A percentile compares a stretch with the other conserved stretches of the same genome.
These are phyloP conservation scores for Penicillium robsamsonii DNA, from an alignment of 495 filamentous ascomycete species.

Conservation along the genomic window DNA sequence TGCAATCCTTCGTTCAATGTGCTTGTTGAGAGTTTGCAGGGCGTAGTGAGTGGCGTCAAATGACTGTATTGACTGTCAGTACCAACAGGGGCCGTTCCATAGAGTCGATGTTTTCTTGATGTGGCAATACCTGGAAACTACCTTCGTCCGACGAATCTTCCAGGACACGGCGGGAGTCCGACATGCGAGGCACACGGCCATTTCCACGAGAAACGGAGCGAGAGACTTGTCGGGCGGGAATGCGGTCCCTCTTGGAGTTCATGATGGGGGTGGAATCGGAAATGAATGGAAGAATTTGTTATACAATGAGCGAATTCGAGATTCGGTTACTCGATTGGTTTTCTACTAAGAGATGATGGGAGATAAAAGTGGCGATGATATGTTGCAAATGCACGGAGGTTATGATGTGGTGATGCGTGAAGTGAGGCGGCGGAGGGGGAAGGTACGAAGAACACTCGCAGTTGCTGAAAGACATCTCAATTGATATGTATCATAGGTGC, in stretches of 20 bases:
- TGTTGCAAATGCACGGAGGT: background rate
- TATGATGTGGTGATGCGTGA: background rate
- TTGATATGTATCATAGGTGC: background rate
- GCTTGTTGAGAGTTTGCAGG: slow-evolving; percentile 25
- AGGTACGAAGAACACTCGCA: slow-evolving; percentile 3
- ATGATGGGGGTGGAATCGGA: background rate
- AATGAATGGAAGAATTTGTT: slow-evolving; percentile 5
- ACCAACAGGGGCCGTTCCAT: no score
- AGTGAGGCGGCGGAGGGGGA: background rate
- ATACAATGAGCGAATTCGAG: slow-evolving; percentile 8
- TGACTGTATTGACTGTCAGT: slow-evolving; percentile 8
- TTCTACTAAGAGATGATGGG: background rate
- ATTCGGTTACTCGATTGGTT: background rate
- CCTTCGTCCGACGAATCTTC: slow-evolving; percentile 3
- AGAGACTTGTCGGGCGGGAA: background rate
- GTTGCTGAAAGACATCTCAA: slow-evolving; percentile 1
- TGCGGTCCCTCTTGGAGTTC: background rate
- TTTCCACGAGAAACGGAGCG: slow-evolving; percentile 1
- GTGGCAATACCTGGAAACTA: slow-evolving; percentile 2
- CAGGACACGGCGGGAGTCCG: background rate
- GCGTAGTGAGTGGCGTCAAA: slow-evolving; percentile 14
- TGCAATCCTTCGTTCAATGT: slow-evolving; percentile 22
- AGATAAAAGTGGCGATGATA: background rate
- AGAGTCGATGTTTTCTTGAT: background rate
- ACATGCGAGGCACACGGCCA: background rate